Base-by-base conservation (phyloP, 805 yeast species). In the Saccharomycopsis selenospora region DNA sequence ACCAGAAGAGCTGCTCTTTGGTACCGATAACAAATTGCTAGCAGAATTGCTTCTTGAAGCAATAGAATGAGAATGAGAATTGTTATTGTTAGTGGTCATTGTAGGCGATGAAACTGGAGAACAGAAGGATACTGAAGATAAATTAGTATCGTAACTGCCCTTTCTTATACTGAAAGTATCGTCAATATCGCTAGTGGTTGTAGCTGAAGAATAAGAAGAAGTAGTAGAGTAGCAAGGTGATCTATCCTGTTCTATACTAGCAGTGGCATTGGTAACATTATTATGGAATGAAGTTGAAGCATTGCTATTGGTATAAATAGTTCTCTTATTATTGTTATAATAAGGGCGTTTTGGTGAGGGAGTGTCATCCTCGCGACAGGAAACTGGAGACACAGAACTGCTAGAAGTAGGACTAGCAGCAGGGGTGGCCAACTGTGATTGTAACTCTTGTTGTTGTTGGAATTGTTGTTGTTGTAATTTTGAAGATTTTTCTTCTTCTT, bases 121-220 rank as follows among this genome's bases (percentile, higher is more conserved):
- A 10, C 38, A 33, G 17, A 10, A 33, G 14, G 26, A n/a, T 20
- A 36, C 43, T 13, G 46, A 30, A 8, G 44, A 25, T n/a, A 26
- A n/a, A 22, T 24, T 29, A 20, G 46, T 45, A n/a, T 48, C 51
- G 30, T 41, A 46, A 26, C 46, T 27, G 23, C 43, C 42, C 28
- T 45, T 45, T 23, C 42, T 40, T 8, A 43, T 26, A 23, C 50
- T 47, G 44, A 49, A 49, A 11, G 28, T 28, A 25, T 49, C 53
- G 17, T 49, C 53, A 30, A 24, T 41, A 24, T 49, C 53, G 22
- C 82, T 80, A 57, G 74, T 80, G 76, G 56, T 51, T 46, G 56
- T 49, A 26, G 52, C 55, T 23, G 59, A 49, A 10, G 44, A 46
- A 11, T 36, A 42, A 33, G 38, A 33, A 20, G 38, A 33, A 14